Percentiles rank a stretch among this genome's conserved stretches.
Evolutionary conservation across 768 basidiomycete genomes (phyloP).

Genomic region (Paxillus rubicundulus): DNA sequence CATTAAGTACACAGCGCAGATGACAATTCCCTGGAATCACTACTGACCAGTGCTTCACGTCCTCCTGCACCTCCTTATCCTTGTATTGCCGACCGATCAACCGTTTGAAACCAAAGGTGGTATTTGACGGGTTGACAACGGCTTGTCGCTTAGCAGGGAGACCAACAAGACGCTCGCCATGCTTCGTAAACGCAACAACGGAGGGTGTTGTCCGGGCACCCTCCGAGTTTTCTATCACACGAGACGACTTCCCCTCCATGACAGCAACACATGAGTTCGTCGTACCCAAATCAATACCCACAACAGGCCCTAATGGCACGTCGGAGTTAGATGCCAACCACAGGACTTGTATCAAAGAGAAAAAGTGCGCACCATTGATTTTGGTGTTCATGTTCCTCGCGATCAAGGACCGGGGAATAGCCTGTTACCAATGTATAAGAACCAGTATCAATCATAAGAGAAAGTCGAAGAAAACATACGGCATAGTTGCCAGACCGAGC

Average conservation of each 20-base stretch:
- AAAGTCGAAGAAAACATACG: constrained; percentile 36
- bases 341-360: background rate
- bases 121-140: constrained; percentile 92
- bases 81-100: constrained; percentile 90
- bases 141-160: constrained; percentile 97
- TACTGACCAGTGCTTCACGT: constrained; percentile 77
- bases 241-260: constrained; percentile 94
- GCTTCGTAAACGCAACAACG: constrained; percentile 97
- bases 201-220: constrained; percentile 98
- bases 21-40: background rate
- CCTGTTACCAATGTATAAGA: constrained; percentile 36
- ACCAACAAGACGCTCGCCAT: constrained; percentile 94
- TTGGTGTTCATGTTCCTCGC: constrained; percentile 96
- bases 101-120: constrained; percentile 92
- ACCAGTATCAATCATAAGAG: background rate
- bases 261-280: constrained; percentile 90
- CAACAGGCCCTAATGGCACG: constrained; percentile 63
- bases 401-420: constrained; percentile 67
- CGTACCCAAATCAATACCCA: constrained; percentile 96
- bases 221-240: constrained; percentile 97
- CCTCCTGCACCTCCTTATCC: constrained; percentile 92
- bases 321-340: background rate
- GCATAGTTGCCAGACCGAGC: constrained; percentile 64
- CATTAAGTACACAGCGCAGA: background rate
- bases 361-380: constrained; percentile 65